Evolutionary conservation across 2,329 filamentous ascomycete species (phyloP), one percentile per base, ranked within the genome.

Genomic region (Colletotrichum gloeosporioides): DNA sequence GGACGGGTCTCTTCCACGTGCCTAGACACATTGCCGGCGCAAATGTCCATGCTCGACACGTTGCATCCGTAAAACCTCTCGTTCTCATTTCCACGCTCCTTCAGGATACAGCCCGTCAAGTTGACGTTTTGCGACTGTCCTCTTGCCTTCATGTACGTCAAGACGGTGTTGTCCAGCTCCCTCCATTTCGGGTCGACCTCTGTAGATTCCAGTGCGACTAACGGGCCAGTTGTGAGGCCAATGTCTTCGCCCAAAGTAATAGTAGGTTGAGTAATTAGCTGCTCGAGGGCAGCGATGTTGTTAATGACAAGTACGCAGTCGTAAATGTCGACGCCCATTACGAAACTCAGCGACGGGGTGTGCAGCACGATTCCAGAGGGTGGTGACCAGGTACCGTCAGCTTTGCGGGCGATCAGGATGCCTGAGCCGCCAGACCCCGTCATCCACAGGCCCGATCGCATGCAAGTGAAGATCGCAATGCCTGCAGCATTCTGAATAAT

Each of bases 291-390:
- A 73, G 95, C 91, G 62, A 95, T 92, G 61, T 94, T 96, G 86
- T 98, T 98, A 82, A 98, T 96, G 44, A 98, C 94, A 10, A 98
- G 90, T 16, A 99, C 94, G 82, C 96, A 98, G 84, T 99, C 96
- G 87, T 98, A 99, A 36, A 98, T 96, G 82, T 99, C 96, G 55
- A 98, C 94, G 4, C 96, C 96, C 8, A 96, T 93, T 69, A 98
- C 91, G 82, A 99, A 98, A 44, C 96, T 96, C 39, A 98, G 89
- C 1, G 94, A 95, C 1, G 95, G 92, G 0, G 96, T 98, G 82
- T 99, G 96, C 63, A 98, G 90, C 87, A 98, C 91, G 79, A 99
- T 96, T 64, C 95, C 96, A 0, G 95, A 98, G 0, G 96, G 96
- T 10, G 96, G 95, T 78, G 95, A 97, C 96, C 96, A 98, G 78